Evolutionary conservation across 2,329 filamentous ascomycete genomes (phyloP).

Genomic region (Orbilia blumenaviensis): DNA sequence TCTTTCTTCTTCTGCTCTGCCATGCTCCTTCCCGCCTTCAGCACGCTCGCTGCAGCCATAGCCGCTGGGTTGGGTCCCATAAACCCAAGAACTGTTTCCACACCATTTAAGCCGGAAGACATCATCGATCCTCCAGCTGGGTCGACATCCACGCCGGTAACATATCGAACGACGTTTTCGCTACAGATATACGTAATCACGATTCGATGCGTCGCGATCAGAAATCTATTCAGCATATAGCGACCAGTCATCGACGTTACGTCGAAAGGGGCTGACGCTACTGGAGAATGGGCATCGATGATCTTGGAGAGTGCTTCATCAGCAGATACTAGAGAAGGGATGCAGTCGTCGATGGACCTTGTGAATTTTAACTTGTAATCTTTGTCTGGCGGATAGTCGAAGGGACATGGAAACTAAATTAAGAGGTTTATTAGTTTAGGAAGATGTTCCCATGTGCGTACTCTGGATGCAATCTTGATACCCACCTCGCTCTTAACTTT

Average conservation of each 20-base stretch:
- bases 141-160: slow-evolving; percentile 7
- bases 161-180: slow-evolving; percentile 41
- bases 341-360: slow-evolving; percentile 23
- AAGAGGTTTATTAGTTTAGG: neutral
- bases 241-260: slow-evolving; percentile 15
- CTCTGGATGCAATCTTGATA: neutral
- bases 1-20: slow-evolving; percentile 29
- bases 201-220: slow-evolving; percentile 29
- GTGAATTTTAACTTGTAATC: slow-evolving; percentile 40
- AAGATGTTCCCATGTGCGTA: no score
- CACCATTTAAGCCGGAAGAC: slow-evolving; percentile 17
- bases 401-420: slow-evolving; percentile 26
- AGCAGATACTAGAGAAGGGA: slow-evolving; percentile 22
- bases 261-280: neutral
- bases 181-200: slow-evolving; percentile 39
- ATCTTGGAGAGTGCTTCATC: slow-evolving; percentile 7
- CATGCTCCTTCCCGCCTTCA: slow-evolving; percentile 34
- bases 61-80: slow-evolving; percentile 46
- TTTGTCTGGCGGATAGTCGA: slow-evolving; percentile 30
- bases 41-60: slow-evolving; percentile 24
- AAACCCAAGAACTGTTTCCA: slow-evolving; percentile 26
- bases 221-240: slow-evolving; percentile 23
- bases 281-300: slow-evolving; percentile 8
- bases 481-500: slow-evolving; percentile 40
- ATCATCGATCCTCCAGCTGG: slow-evolving; percentile 2